Conservation (phyloP, 2,329 filamentous ascomycete species). For the Monosporascus sp. region DNA sequence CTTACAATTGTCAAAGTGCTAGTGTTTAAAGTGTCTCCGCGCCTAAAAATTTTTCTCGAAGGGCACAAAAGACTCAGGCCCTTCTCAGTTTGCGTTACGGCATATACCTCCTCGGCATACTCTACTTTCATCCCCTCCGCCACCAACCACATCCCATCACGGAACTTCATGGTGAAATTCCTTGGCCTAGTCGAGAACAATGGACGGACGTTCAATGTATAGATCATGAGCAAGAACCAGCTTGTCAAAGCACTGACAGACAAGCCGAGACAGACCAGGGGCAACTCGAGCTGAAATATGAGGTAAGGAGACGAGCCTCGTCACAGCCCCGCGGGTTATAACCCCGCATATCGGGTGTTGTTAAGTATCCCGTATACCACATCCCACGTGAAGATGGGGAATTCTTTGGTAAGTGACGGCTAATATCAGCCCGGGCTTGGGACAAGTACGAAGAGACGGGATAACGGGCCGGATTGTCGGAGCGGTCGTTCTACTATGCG, state of each 20-base stretch:
- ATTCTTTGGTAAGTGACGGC: not conserved
- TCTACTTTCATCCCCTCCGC: conserved; percentile 56
- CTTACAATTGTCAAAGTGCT: conserved; percentile 47
- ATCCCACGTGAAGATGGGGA: not conserved
- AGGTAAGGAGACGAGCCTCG: not conserved
- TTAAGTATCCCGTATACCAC: not conserved
- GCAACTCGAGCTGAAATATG: not conserved
- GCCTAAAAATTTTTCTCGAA: conserved; percentile 46
- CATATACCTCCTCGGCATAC: conserved; percentile 61
- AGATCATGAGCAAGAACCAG: not conserved
- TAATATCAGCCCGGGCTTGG: not conserved
- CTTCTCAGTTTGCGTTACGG: conserved; percentile 41
- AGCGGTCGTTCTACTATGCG: not conserved
- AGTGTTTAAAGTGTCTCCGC: conserved; percentile 52
- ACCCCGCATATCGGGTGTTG: not conserved
- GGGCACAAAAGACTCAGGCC: conserved; percentile 52
- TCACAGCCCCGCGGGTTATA: not conserved
- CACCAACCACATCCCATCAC: conserved; percentile 63
- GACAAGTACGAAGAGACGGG: not conserved
- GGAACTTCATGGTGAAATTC: conserved; percentile 48
- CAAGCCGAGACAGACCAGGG: not conserved
- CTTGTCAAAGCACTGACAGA: not conserved
- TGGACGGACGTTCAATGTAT: not conserved
- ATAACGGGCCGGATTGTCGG: not conserved
- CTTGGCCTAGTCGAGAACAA: not conserved